Percentiles rank a stretch among this genome's conserved stretches.
Evolutionary conservation across 2,329 filamentous ascomycete genomes (phyloP).

Genomic region (Sclerotiophoma versabilis): DNA sequence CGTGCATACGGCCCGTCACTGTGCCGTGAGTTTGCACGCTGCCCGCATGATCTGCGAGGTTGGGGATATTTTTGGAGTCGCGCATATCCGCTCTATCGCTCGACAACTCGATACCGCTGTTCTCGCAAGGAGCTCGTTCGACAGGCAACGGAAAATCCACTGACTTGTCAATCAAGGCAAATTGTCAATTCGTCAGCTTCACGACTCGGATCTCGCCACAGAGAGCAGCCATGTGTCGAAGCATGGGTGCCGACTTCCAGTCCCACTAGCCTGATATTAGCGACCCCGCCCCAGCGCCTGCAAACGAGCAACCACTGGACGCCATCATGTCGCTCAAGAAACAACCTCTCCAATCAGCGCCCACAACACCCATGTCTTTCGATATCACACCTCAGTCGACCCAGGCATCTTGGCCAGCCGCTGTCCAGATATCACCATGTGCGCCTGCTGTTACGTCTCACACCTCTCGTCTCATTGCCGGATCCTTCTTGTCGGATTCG

Average conservation of each 20-base stretch:
- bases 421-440: conserved; percentile 34
- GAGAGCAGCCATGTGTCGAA: conserved; percentile 7
- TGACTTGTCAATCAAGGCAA: background rate
- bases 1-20: conserved; percentile 15
- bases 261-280: conserved; percentile 12
- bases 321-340: conserved; percentile 33
- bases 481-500: conserved; percentile 18
- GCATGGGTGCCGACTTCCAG: conserved; percentile 13
- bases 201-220: background rate
- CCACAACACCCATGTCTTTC: conserved; percentile 31
- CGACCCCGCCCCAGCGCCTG: conserved; percentile 46
- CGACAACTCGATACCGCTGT: background rate
- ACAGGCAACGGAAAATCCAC: background rate
- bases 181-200: background rate
- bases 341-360: conserved; percentile 41
- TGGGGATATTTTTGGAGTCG: conserved; percentile 15
- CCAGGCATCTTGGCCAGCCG: conserved; percentile 20
- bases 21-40: conserved; percentile 12
- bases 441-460: conserved; percentile 33
- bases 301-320: conserved; percentile 40
- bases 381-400: conserved; percentile 20
- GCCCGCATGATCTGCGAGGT: conserved; percentile 16
- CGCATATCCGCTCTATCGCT: conserved; percentile 9
- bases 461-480: conserved; percentile 31
- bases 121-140: background rate